Conservation (phyloP, 2,329 filamentous ascomycete species). For the Hypoxylon sp. region DNA sequence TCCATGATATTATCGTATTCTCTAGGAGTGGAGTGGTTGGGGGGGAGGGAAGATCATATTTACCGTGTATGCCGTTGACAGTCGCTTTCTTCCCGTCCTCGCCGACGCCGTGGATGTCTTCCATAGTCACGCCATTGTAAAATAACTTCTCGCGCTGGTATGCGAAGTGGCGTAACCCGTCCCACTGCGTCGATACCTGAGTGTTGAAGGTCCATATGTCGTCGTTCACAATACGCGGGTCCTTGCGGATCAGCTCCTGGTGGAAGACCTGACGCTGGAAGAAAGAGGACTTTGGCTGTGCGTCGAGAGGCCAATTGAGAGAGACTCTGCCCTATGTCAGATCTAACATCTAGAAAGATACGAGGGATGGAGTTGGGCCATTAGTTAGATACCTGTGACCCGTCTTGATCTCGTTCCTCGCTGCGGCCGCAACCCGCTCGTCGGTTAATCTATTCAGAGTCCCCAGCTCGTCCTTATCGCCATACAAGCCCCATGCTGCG, state of each 20-base stretch:
- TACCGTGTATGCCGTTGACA: slow-evolving; percentile 61
- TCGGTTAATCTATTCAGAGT: slow-evolving; percentile 73
- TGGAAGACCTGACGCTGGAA: slow-evolving; percentile 71
- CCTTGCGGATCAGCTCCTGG: slow-evolving; percentile 67
- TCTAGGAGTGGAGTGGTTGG: not conserved
- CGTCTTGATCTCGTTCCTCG: slow-evolving; percentile 67
- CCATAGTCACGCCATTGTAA: slow-evolving; percentile 58
- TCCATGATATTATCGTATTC: slow-evolving; percentile 4
- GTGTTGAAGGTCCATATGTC: slow-evolving; percentile 73
- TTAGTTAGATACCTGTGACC: slow-evolving; percentile 61
- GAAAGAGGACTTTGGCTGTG: slow-evolving; percentile 66
- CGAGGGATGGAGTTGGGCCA: not conserved
- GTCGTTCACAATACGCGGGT: slow-evolving; percentile 70
- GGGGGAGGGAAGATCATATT: not conserved
- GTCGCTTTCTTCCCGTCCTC: slow-evolving; percentile 53
- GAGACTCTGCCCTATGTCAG: slow-evolving; percentile 61
- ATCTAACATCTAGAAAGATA: not conserved
- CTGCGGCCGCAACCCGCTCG: slow-evolving; percentile 65
- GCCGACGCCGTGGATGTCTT: slow-evolving; percentile 58
- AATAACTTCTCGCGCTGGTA: slow-evolving; percentile 62
- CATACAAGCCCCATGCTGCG: slow-evolving; percentile 67
- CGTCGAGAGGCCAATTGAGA: slow-evolving; percentile 73
- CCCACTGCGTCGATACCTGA: slow-evolving; percentile 72
- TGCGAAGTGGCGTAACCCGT: slow-evolving; percentile 67
- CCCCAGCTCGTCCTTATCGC: slow-evolving; percentile 70